phyloP scores from a whole-genome alignment of 495 filamentous ascomycete genomes.

The Aspergillus kassunensis region DNA sequence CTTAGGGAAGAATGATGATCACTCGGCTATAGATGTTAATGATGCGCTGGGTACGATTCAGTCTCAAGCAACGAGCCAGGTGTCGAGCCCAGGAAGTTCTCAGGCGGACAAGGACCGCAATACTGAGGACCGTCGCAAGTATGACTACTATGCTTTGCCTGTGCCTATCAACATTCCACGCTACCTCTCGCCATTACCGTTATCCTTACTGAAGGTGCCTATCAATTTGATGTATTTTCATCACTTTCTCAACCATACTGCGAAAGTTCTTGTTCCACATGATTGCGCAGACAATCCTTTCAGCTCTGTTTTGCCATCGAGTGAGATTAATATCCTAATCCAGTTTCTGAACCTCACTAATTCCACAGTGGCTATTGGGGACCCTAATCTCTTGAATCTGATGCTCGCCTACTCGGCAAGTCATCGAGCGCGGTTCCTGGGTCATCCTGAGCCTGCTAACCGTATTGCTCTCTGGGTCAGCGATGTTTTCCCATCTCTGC shows the following conservation, averaged over 20 bases:
- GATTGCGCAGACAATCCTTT: slow-evolving; percentile 74
- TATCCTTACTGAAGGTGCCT: slow-evolving; percentile 63
- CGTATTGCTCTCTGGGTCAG: slow-evolving; percentile 77
- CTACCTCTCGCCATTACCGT: slow-evolving; percentile 61
- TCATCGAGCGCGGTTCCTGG: slow-evolving; percentile 73
- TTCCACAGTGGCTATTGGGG: slow-evolving; percentile 58
- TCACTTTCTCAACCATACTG: slow-evolving; percentile 79
- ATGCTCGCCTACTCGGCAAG: slow-evolving; percentile 79
- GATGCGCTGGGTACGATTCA: slow-evolving; percentile 32
- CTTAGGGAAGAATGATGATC: slow-evolving; percentile 65
- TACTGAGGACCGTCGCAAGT: background rate
- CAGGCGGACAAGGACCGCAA: slow-evolving; percentile 1
- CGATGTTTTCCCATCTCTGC: slow-evolving; percentile 71
- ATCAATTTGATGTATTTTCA: slow-evolving; percentile 77
- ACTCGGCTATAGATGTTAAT: slow-evolving; percentile 46
- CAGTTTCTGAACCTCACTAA: background rate
- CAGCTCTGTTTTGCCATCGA: slow-evolving; percentile 62
- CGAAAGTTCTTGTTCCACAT: slow-evolving; percentile 69
- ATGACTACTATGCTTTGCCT: slow-evolving; percentile 61
- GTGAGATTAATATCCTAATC: slow-evolving; percentile 39
- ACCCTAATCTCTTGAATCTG: slow-evolving; percentile 68
- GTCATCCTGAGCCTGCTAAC: slow-evolving; percentile 69
- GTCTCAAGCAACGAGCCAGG: slow-evolving; percentile 5
- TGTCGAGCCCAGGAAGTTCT: slow-evolving; percentile 16
- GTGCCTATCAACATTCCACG: slow-evolving; percentile 65